These are phyloP conservation scores for Rhamnella rubrinervis DNA, from an alignment of 331 rosid genomes.

Conservation along the genomic window DNA sequence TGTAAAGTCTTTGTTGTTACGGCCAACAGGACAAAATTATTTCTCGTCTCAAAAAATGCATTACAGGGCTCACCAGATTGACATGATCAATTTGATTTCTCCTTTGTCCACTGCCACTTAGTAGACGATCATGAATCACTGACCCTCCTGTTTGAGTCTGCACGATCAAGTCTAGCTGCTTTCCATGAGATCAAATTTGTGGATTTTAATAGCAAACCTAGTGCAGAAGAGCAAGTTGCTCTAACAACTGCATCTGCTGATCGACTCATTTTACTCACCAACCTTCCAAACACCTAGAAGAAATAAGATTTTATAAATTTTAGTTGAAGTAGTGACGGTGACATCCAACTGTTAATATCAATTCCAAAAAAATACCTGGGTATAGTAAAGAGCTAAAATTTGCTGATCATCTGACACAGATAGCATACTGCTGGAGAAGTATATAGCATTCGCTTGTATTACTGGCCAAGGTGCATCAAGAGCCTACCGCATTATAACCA, in stretches of 20 bases:
- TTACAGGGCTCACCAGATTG: slow-evolving; percentile 12
- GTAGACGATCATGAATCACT: slow-evolving; percentile 27
- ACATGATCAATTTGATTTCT: slow-evolving; percentile 8
- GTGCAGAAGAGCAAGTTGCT: slow-evolving; percentile 81
- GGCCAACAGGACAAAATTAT: neutral
- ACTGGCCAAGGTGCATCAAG: slow-evolving; percentile 96
- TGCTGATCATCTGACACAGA: slow-evolving; percentile 74
- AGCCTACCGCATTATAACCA: slow-evolving; percentile 61
- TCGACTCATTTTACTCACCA: slow-evolving; percentile 74
- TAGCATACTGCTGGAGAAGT: slow-evolving; percentile 81
- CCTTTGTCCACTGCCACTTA: slow-evolving; percentile 9
- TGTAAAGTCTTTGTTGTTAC: neutral
- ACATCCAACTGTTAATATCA: neutral
- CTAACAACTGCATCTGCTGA: slow-evolving; percentile 82
- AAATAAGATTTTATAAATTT: slow-evolving; percentile 23
- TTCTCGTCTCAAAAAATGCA: slow-evolving; percentile 1
- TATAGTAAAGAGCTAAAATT: slow-evolving; percentile 63
- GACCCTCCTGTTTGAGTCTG: slow-evolving; percentile 38
- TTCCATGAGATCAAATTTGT: slow-evolving; percentile 62
- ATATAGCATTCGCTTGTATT: slow-evolving; percentile 93
- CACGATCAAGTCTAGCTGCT: slow-evolving; percentile 48
- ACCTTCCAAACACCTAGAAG: slow-evolving; percentile 65
- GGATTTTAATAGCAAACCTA: slow-evolving; percentile 81
- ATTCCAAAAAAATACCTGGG: slow-evolving; percentile 55
- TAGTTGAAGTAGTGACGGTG: slow-evolving; percentile 8